Base-by-base conservation (phyloP, 352 stramenopile genomes). In the Thalassiosira tumida region DNA sequence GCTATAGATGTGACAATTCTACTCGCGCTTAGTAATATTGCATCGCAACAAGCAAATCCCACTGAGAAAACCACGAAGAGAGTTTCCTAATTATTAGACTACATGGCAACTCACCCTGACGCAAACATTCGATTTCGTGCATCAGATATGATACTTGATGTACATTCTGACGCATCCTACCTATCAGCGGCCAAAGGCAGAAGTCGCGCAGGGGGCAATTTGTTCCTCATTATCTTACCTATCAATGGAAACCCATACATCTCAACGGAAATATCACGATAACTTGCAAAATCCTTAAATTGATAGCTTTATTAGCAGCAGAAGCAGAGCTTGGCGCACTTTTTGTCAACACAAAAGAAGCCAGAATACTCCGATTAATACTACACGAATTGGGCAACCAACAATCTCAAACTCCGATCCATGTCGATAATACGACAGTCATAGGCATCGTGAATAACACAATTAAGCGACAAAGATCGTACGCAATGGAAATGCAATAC, bases 101-200 rank as follows among this genome's bases (percentile, higher is more conserved):
- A 94, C 54, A 74, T 77, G 13, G 73, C 79, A 17, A 88, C 91
- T 1, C 76, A 95, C 73, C 89, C 89, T n/a, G 40, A 93, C 80
- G 82, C 86, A 38, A 88, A 40, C 4, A 77, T 91, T 17, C 35
- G 67, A 38, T 95, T 80, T 64, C 2, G 41, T 29, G 88, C 87
- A 7, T 86, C 51, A 69, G 85, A 95, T 26, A 95, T 95, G 91
- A 81, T 89, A 21, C 77, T 95, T 15, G 50, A 76, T 10, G 17
- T 76, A 3, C 67, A 76, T 31, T 88, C 59, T 29, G 73, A 93
- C 78, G 81, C 84, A 43, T 86, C 69, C 0, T 95, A 94, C 47
- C 47, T 95, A 17, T 64, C 33, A 17, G 83, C 50, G 13, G 26
- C 75, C 26, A 90, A 89, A 65, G 80, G 69, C 31, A 33, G 67